Conservation (phyloP, 768 basidiomycete genomes). For the Pleurotus platypus region DNA sequence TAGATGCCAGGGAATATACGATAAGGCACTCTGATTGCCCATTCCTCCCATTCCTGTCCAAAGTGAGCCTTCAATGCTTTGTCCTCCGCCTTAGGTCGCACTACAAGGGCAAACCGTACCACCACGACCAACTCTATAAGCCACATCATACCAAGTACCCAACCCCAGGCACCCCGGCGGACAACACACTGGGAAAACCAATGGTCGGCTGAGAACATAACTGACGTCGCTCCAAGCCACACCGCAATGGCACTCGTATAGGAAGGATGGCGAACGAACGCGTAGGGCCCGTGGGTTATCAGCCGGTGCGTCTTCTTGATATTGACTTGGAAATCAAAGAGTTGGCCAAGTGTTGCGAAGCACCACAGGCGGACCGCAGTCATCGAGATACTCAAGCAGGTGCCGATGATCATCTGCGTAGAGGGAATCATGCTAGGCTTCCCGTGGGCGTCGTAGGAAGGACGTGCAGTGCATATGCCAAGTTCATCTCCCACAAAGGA, state of each 20-base stretch:
- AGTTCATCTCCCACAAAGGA: no score
- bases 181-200: not conserved
- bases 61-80: constrained; percentile 26
- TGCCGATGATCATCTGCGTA: no score
- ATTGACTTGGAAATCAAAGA: not conserved
- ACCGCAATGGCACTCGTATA: not conserved
- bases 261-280: not conserved
- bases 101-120: not conserved
- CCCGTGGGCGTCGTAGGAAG: no score
- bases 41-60: constrained; percentile 26
- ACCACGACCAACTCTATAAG: not conserved
- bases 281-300: not conserved
- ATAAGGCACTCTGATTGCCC: constrained; percentile 29
- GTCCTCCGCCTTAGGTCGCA: constrained; percentile 20
- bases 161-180: not conserved
- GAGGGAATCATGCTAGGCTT: no score
- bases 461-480: no score
- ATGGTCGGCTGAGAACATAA: not conserved
- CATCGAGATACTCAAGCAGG: no score
- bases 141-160: not conserved
- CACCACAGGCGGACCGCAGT: not conserved
- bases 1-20: constrained; percentile 31
- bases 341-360: not conserved
- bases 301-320: not conserved
- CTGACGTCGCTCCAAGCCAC: not conserved